A percentile compares a stretch with the other conserved stretches of the same genome.
Evolutionary conservation across 2,329 filamentous ascomycete genomes (phyloP).

Genomic region (Trichoderma harzianum): DNA sequence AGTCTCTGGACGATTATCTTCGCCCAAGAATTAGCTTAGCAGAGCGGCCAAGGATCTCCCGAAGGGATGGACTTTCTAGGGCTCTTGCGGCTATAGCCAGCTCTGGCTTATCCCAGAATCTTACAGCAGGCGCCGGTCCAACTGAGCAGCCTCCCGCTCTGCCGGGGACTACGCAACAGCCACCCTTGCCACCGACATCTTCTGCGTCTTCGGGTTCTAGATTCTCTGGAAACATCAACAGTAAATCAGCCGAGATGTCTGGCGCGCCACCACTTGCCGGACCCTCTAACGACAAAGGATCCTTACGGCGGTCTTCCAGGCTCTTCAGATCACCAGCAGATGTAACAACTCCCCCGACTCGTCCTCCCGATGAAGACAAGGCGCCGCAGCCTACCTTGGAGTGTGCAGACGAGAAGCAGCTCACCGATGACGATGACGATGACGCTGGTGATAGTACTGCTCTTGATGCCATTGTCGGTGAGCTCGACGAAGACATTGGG

Average conservation of each 20-base stretch:
- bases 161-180: constrained; percentile 35
- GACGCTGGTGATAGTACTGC: constrained; percentile 61
- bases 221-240: constrained; percentile 44
- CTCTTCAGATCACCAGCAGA: constrained; percentile 54
- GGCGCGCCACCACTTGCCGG: constrained; percentile 45
- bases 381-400: constrained; percentile 71
- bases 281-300: constrained; percentile 55
- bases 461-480: constrained; percentile 84
- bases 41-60: constrained; percentile 61
- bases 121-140: constrained; percentile 44
- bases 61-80: constrained; percentile 63
- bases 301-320: constrained; percentile 60
- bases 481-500: constrained; percentile 81
- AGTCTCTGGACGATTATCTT: constrained; percentile 91
- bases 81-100: constrained; percentile 75
- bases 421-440: constrained; percentile 71
- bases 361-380: constrained; percentile 54
- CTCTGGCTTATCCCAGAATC: constrained; percentile 56
- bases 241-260: constrained; percentile 43
- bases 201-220: constrained; percentile 44
- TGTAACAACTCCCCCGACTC: constrained; percentile 48
- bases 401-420: constrained; percentile 85
- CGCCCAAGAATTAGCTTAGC: constrained; percentile 81
- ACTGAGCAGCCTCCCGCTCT: constrained; percentile 43
- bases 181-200: constrained; percentile 31